phyloP scores from a whole-genome alignment of 345 rosid species.

The Aquilaria sinensis region DNA sequence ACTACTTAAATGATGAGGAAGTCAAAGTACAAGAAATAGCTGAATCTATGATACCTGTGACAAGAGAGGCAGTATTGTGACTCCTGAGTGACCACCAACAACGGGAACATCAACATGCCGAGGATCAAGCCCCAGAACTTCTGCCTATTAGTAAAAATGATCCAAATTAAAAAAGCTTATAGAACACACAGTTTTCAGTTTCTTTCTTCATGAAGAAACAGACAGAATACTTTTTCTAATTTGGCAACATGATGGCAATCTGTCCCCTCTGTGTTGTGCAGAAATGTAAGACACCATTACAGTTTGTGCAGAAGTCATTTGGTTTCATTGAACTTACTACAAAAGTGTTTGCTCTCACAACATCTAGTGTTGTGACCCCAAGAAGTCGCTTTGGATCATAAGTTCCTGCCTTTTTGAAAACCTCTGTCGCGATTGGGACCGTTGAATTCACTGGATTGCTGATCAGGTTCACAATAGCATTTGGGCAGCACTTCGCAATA shows the following conservation, averaged over 20 bases:
- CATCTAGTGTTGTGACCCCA: conserved; percentile 87
- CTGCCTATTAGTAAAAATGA: conserved; percentile 50
- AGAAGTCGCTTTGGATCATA: conserved; percentile 72
- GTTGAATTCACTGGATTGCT: conserved; percentile 89
- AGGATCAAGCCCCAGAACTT: conserved; percentile 94
- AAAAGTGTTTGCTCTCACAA: conserved; percentile 84
- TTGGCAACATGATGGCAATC: no score
- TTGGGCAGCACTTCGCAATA: conserved; percentile 62
- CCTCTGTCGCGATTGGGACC: conserved; percentile 79
- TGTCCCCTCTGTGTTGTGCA: no score
- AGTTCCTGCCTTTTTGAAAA: conserved; percentile 79
- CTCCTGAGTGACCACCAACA: conserved; percentile 95
- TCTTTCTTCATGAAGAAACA: no score
- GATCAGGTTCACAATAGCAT: conserved; percentile 71
- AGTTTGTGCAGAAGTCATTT: background rate
- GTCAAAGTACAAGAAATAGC: no score
- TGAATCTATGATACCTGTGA: conserved; percentile 51
- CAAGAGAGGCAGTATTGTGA: conserved; percentile 88
- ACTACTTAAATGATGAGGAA: no score
- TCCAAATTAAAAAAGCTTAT: background rate
- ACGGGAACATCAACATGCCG: conserved; percentile 95
- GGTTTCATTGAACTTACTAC: conserved; percentile 36
- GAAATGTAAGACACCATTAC: no score
- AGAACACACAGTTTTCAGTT: no score
- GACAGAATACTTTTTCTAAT: no score